A percentile compares a stretch with the other conserved stretches of the same genome.
Evolutionary conservation across 2,329 filamentous ascomycete genomes (phyloP).

Genomic region (Paramyrothecium sp.): DNA sequence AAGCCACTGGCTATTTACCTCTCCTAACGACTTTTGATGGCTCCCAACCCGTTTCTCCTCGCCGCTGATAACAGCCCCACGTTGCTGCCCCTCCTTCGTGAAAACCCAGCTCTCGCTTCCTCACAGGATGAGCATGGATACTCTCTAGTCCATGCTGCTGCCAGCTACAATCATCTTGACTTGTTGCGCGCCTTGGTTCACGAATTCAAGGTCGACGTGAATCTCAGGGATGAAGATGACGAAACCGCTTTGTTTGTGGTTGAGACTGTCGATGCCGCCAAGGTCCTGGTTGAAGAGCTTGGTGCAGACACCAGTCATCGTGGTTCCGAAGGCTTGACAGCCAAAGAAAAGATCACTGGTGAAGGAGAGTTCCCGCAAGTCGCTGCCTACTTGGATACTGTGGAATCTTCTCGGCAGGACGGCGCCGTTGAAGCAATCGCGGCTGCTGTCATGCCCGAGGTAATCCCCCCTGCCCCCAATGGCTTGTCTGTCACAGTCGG

Average conservation of each 20-base stretch:
- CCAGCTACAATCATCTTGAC: constrained; percentile 85
- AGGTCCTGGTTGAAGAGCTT: constrained; percentile 79
- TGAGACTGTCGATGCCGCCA: constrained; percentile 77
- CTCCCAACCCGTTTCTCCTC: constrained; percentile 66
- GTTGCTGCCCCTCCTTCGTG: constrained; percentile 71
- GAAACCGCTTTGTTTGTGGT: constrained; percentile 95
- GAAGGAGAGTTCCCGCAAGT: constrained; percentile 79
- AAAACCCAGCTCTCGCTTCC: constrained; percentile 73
- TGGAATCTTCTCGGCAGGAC: constrained; percentile 24
- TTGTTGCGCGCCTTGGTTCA: constrained; percentile 73
- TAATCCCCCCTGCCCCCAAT: constrained; percentile 66
- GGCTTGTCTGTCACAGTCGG: constrained; percentile 78
- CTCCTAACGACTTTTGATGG: constrained; percentile 33
- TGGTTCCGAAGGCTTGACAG: constrained; percentile 76
- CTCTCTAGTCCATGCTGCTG: constrained; percentile 87
- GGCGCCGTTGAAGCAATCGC: constrained; percentile 18
- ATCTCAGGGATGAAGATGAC: constrained; percentile 84
- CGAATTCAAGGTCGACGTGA: constrained; percentile 75
- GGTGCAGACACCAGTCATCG: constrained; percentile 63
- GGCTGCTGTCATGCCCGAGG: constrained; percentile 26
- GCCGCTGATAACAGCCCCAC: constrained; percentile 78
- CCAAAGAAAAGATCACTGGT: constrained; percentile 73
- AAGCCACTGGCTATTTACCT: background rate
- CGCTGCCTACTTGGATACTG: constrained; percentile 62
- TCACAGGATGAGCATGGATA: constrained; percentile 90